Percentiles rank a stretch among this genome's conserved stretches.
Conservation (phyloP, 1,139 yeast genomes). For the Pneumocystis carinii region DNA sequence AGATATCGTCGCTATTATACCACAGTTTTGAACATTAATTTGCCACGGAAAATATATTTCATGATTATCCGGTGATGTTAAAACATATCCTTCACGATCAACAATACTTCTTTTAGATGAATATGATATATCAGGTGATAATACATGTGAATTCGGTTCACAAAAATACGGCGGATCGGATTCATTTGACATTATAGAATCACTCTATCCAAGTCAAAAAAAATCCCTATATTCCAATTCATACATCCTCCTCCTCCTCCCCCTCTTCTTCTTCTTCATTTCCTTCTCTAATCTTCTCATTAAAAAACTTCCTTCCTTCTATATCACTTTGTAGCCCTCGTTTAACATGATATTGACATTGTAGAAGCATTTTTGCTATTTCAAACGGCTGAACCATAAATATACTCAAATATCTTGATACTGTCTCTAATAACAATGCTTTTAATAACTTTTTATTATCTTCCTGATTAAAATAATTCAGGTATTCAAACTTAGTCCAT, state of each 20-base stretch:
- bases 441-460: constrained; percentile 12
- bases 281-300: constrained; percentile 34
- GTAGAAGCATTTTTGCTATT: constrained; percentile 60
- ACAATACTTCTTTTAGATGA: constrained; percentile 3
- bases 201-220: not conserved
- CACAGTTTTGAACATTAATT: constrained; percentile 2
- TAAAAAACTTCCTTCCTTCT: constrained; percentile 22
- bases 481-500: constrained; percentile 14
- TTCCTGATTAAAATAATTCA: constrained; percentile 13
- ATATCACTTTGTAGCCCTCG: constrained; percentile 9
- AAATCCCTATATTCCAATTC: not conserved
- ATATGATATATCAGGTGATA: not conserved
- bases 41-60: constrained; percentile 10
- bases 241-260: not conserved
- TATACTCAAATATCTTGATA: constrained; percentile 14
- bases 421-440: constrained; percentile 8
- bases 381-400: constrained; percentile 74
- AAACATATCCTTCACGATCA: constrained; percentile 9
- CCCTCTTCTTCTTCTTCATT: constrained; percentile 24
- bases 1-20: constrained; percentile 44
- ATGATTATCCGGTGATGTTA: constrained; percentile 10
- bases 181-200: not conserved
- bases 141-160: not conserved
- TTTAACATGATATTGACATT: constrained; percentile 30
- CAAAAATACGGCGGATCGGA: not conserved